These are phyloP conservation scores for Neurospora sublineolata DNA, from an alignment of 495 filamentous ascomycete genomes.

Conservation along the genomic window DNA sequence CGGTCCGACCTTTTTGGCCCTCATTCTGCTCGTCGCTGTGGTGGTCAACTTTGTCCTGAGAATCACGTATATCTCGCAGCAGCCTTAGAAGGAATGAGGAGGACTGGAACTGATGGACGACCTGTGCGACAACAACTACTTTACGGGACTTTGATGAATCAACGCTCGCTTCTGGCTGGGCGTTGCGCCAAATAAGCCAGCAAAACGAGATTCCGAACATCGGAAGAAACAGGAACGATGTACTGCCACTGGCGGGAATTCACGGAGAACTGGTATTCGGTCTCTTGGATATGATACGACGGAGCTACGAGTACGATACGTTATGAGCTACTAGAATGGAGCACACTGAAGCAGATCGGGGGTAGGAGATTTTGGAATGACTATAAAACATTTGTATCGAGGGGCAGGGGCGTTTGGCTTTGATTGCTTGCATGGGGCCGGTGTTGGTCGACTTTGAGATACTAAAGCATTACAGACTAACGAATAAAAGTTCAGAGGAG, in stretches of 20 bases:
- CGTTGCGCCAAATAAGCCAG: background rate
- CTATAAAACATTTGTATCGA: background rate
- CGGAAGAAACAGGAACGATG: background rate
- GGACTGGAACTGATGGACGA: background rate
- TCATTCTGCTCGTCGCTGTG: constrained; percentile 74
- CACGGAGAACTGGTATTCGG: background rate
- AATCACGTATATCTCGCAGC: constrained; percentile 43
- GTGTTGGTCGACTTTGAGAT: background rate
- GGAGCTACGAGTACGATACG: background rate
- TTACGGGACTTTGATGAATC: background rate
- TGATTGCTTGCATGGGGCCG: background rate
- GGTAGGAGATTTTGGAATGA: background rate
- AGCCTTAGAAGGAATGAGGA: constrained; percentile 15
- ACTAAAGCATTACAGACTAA: background rate
- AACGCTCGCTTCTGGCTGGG: background rate
- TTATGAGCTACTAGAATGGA: background rate
- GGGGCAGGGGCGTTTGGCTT: background rate
- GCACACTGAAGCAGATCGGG: background rate
- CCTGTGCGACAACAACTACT: background rate
- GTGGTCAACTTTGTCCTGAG: constrained; percentile 89
- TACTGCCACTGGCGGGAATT: background rate
- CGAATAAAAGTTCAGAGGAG: background rate
- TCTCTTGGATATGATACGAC: background rate
- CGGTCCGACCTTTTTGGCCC: constrained; percentile 78
- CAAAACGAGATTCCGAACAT: background rate